phyloP scores from a whole-genome alignment of 2,329 filamentous ascomycete species.

The Domatiomyces catenatus region DNA sequence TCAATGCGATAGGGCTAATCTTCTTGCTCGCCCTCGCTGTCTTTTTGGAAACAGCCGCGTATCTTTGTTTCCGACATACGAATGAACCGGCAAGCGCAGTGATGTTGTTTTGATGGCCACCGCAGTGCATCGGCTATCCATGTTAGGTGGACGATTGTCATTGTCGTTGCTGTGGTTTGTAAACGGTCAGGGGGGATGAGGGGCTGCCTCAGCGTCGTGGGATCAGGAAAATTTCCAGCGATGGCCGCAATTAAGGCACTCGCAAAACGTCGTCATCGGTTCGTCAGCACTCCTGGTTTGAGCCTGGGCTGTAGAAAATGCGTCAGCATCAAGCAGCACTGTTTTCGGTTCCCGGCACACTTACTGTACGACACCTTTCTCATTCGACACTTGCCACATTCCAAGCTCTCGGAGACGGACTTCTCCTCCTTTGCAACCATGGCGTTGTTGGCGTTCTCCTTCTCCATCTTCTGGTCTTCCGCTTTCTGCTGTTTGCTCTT shows the following conservation, averaged over 20 bases:
- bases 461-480: conserved; percentile 59
- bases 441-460: conserved; percentile 93
- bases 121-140: not conserved
- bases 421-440: conserved; percentile 88
- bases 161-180: not conserved
- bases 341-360: not conserved
- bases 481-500: conserved; percentile 70
- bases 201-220: not conserved
- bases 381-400: conserved; percentile 83
- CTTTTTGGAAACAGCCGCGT: no score
- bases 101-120: not conserved
- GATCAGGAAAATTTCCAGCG: conserved; percentile 24
- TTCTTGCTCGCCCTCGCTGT: no score
- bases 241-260: conserved; percentile 33
- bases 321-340: not conserved
- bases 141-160: not conserved
- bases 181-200: no score
- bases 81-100: not conserved
- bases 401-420: conserved; percentile 72
- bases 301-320: conserved; percentile 48
- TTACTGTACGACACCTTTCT: conserved; percentile 71
- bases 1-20: no score
- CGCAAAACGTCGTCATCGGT: conserved; percentile 44
- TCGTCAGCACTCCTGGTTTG: conserved; percentile 94
- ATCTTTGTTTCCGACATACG: no score